Percentiles rank a stretch among this genome's conserved stretches.
Evolutionary conservation across 805 yeast species (phyloP).

Genomic region (Wickerhamiella azymoides): DNA sequence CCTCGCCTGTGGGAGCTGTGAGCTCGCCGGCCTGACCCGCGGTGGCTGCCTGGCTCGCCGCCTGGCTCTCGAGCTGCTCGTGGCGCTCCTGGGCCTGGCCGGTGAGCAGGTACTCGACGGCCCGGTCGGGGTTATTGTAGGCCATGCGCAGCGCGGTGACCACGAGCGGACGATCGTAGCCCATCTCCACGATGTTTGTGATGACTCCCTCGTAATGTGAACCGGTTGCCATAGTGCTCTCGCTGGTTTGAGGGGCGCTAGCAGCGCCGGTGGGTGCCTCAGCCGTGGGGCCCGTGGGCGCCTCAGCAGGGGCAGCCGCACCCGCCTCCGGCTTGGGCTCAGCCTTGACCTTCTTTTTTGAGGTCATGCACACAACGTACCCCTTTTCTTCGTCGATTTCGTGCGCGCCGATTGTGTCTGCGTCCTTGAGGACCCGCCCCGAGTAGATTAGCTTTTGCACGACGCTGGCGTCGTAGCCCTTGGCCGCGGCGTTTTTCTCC

Average conservation of each 20-base stretch:
- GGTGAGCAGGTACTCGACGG: conserved; percentile 84
- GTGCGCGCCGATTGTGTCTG: conserved; percentile 53
- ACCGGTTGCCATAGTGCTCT: conserved; percentile 45
- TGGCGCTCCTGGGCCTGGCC: conserved; percentile 31
- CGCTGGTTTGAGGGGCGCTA: conserved; percentile 19
- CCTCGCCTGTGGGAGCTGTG: conserved; percentile 2
- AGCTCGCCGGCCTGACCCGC: conserved; percentile 12
- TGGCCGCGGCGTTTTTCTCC: conserved; percentile 52
- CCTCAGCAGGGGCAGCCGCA: too few relatives aligned
- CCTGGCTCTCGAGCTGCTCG: neutral
- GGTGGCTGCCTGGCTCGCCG: neutral
- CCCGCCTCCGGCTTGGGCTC: conserved; percentile 13
- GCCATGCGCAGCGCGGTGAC: conserved; percentile 90
- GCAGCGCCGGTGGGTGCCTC: neutral
- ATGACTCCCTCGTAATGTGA: conserved; percentile 61
- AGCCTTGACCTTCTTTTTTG: conserved; percentile 29
- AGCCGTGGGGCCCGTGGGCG: conserved; percentile 1
- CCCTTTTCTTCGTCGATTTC: conserved; percentile 71
- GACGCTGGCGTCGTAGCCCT: conserved; percentile 46
- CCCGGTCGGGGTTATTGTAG: conserved; percentile 93
- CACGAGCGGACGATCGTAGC: conserved; percentile 76
- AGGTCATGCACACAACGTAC: conserved; percentile 84
- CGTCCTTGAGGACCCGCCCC: conserved; percentile 80
- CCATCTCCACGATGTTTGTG: conserved; percentile 85
- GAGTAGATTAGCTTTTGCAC: conserved; percentile 86